These are phyloP conservation scores for Basidioascus undulatus DNA, from an alignment of 768 basidiomycete genomes.

Conservation along the genomic window DNA sequence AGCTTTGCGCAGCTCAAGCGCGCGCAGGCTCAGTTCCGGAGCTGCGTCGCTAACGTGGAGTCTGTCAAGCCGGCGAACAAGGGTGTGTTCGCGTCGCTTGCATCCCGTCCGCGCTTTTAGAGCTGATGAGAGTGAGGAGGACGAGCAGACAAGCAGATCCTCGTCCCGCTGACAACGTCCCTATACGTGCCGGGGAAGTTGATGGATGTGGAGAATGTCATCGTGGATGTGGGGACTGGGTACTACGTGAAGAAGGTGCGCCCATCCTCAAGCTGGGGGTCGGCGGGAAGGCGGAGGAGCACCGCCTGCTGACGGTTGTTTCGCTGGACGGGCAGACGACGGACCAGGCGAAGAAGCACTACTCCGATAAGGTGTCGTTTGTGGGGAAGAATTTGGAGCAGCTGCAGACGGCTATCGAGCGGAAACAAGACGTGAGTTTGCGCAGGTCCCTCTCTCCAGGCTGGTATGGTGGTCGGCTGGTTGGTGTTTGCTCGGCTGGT, in stretches of 20 bases:
- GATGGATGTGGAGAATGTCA: constrained; percentile 55
- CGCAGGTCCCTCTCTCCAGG: too few species aligned
- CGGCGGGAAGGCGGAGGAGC: not conserved
- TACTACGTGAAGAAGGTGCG: constrained; percentile 85
- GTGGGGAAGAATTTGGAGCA: constrained; percentile 62
- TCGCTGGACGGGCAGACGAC: constrained; percentile 34
- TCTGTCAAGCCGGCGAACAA: constrained; percentile 47
- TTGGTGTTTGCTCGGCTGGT: too few species aligned
- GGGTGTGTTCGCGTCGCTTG: constrained; percentile 12
- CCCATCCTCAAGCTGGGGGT: not conserved
- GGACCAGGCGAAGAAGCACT: constrained; percentile 54
- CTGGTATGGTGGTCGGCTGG: too few species aligned
- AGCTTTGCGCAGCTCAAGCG: constrained; percentile 82
- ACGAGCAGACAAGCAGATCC: constrained; percentile 48
- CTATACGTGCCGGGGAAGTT: constrained; percentile 86
- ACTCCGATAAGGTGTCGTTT: constrained; percentile 53
- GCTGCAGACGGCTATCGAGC: constrained; percentile 66
- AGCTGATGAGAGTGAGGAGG: not conserved
- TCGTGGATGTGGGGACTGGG: constrained; percentile 87
- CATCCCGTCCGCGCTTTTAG: not conserved
- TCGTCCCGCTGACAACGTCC: constrained; percentile 83
- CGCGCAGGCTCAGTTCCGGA: constrained; percentile 71
- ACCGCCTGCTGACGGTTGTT: not conserved
- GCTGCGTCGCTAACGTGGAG: constrained; percentile 55
- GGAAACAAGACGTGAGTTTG: constrained; percentile 82